Evolutionary conservation across 2,329 filamentous ascomycete genomes (phyloP).

Genomic region (Phaeosphaeria sp.): DNA sequence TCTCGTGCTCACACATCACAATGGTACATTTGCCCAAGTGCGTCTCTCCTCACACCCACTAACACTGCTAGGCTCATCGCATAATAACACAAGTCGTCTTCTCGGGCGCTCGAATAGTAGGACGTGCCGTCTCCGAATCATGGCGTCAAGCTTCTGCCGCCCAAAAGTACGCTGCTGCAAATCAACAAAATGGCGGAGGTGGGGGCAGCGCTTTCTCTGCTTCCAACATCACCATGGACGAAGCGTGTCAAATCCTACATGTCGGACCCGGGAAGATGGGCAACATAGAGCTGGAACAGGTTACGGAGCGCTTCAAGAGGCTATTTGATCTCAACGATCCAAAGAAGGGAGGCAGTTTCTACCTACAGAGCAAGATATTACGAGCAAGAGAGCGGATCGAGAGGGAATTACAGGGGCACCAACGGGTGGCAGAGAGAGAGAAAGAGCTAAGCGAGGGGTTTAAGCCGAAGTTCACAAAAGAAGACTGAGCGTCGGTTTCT

Average conservation of each 20-base stretch:
- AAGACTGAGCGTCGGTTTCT: constrained; percentile 48
- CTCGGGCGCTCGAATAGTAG: constrained; percentile 88
- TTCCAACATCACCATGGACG: constrained; percentile 86
- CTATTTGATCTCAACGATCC: constrained; percentile 95
- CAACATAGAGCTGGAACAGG: constrained; percentile 76
- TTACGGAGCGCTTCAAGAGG: constrained; percentile 88
- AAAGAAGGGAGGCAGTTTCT: constrained; percentile 95
- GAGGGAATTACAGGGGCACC: constrained; percentile 76
- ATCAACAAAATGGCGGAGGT: constrained; percentile 64
- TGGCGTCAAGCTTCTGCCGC: constrained; percentile 94
- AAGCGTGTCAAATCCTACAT: constrained; percentile 97
- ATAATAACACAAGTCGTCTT: constrained; percentile 93
- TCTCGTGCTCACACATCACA: constrained; percentile 7
- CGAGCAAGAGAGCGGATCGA: constrained; percentile 92
- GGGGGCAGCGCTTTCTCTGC: constrained; percentile 58
- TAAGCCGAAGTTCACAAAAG: constrained; percentile 95
- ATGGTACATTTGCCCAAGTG: constrained; percentile 30
- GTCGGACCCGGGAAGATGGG: constrained; percentile 85
- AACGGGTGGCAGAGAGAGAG: constrained; percentile 74
- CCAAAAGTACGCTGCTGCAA: constrained; percentile 78
- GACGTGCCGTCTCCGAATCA: constrained; percentile 89
- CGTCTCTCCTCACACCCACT: constrained; percentile 15
- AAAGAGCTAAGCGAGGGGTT: constrained; percentile 84
- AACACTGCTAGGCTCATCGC: constrained; percentile 76
- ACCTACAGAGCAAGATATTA: constrained; percentile 95